Percentiles rank a stretch among this genome's conserved stretches.
phyloP scores from a whole-genome alignment of 1,139 yeast species.

The Ogataea hybrid region DNA sequence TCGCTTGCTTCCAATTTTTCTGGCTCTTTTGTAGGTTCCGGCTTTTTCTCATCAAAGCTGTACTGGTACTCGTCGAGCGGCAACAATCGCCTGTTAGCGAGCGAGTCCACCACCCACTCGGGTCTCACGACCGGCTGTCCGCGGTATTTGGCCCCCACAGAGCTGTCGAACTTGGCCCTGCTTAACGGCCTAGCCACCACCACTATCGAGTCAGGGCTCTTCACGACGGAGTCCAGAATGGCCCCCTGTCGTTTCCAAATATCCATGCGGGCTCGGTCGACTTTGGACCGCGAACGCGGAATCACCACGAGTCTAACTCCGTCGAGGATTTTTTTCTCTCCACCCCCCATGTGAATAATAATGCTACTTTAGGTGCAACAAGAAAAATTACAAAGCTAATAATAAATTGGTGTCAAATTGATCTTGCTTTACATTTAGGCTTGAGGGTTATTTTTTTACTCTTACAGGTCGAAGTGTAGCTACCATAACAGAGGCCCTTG shows the following conservation, averaged over 20 bases:
- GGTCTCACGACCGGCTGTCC: conserved; percentile 7
- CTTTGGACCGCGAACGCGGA: conserved; percentile 15
- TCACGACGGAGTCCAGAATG: conserved; percentile 7
- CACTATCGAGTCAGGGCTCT: conserved; percentile 5
- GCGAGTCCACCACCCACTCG: conserved; percentile 20
- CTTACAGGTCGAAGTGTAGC: not conserved
- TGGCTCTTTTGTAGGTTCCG: not conserved
- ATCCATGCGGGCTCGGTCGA: conserved; percentile 16
- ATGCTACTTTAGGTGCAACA: not conserved
- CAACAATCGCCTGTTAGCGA: conserved; percentile 5
- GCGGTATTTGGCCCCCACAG: not conserved
- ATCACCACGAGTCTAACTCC: conserved; percentile 14
- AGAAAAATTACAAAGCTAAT: not conserved
- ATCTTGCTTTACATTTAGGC: not conserved
- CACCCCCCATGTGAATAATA: not conserved
- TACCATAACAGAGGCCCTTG: not conserved
- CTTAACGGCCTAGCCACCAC: conserved; percentile 3
- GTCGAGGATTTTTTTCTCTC: not conserved
- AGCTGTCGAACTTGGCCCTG: not conserved
- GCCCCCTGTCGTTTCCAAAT: conserved; percentile 27
- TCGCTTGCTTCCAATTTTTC: not conserved
- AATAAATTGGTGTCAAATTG: conserved; percentile 5
- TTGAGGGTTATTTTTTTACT: not conserved
- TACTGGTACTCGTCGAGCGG: conserved; percentile 8
- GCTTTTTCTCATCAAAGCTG: not conserved